phyloP scores from a whole-genome alignment of 768 basidiomycete genomes.

The Neoboletus magnificus region DNA sequence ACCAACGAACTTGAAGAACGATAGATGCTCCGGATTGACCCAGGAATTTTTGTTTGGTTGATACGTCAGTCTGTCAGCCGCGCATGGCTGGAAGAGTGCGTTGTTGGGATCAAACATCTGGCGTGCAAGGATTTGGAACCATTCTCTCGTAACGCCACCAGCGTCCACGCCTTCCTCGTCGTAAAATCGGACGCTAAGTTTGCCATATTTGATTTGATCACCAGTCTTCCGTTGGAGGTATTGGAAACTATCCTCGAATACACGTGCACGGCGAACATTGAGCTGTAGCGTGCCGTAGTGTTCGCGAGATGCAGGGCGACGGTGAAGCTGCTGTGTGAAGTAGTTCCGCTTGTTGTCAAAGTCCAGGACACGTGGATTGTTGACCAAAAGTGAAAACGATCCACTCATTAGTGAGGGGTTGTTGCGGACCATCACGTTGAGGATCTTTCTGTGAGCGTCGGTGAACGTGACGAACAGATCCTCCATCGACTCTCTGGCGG shows the following conservation, averaged over 20 bases:
- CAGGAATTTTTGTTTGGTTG: constrained; percentile 93
- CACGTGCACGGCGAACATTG: constrained; percentile 84
- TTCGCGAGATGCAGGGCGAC: constrained; percentile 73
- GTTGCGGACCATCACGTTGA: constrained; percentile 97
- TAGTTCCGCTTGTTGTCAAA: constrained; percentile 99
- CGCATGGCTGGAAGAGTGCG: constrained; percentile 96
- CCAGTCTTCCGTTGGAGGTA: constrained; percentile 85
- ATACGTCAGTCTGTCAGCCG: constrained; percentile 91
- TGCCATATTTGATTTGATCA: constrained; percentile 97
- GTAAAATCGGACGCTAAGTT: constrained; percentile 93
- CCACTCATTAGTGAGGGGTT: constrained; percentile 98
- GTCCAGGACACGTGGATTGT: constrained; percentile 95
- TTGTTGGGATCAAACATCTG: constrained; percentile 99
- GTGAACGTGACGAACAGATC: constrained; percentile 93
- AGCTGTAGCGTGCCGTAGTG: constrained; percentile 82
- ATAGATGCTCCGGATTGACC: constrained; percentile 93
- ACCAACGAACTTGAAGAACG: constrained; percentile 98
- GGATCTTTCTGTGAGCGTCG: constrained; percentile 86
- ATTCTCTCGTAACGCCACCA: constrained; percentile 95
- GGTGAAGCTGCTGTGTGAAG: constrained; percentile 88
- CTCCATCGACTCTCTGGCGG: constrained; percentile 75
- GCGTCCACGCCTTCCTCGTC: constrained; percentile 99
- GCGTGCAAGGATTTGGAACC: constrained; percentile 96
- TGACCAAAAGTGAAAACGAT: constrained; percentile 92
- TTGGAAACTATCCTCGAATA: constrained; percentile 98